Conservation (phyloP, 2,329 filamentous ascomycete genomes). For the Bimuria novae-zelandiae region DNA sequence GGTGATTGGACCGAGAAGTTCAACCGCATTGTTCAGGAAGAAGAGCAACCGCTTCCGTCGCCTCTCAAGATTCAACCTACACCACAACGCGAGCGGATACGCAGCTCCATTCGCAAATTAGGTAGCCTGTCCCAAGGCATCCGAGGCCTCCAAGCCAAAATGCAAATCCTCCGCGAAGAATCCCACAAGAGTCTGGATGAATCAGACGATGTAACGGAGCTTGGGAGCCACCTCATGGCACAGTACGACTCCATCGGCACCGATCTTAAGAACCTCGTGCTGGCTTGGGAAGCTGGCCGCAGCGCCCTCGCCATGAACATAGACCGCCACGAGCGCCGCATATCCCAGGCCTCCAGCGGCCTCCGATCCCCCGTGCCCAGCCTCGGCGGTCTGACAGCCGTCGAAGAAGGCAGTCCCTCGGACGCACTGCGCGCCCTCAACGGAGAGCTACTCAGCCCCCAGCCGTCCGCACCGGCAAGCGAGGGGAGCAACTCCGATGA, state of each 20-base stretch:
- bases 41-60: constrained; percentile 65
- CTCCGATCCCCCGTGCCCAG: constrained; percentile 56
- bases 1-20: constrained; percentile 67
- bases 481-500: constrained; percentile 64
- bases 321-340: constrained; percentile 72
- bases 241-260: constrained; percentile 95
- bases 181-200: constrained; percentile 79
- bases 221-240: constrained; percentile 76
- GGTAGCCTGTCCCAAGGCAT: constrained; percentile 89
- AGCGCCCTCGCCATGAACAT: constrained; percentile 80
- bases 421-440: constrained; percentile 79
- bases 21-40: constrained; percentile 72
- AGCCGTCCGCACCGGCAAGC: constrained; percentile 45
- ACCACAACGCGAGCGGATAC: constrained; percentile 80
- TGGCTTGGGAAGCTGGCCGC: constrained; percentile 67
- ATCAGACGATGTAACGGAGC: constrained; percentile 68
- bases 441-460: constrained; percentile 64
- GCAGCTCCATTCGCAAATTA: constrained; percentile 85
- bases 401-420: constrained; percentile 59
- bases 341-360: constrained; percentile 58
- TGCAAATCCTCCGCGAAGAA: constrained; percentile 89
- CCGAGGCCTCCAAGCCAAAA: constrained; percentile 88
- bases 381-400: constrained; percentile 66
- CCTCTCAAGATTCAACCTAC: constrained; percentile 65
- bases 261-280: constrained; percentile 69